Evolutionary conservation across 2,329 filamentous ascomycete species (phyloP), one percentile per base, ranked within the genome.

Genomic region (Monosporascus sp.): DNA sequence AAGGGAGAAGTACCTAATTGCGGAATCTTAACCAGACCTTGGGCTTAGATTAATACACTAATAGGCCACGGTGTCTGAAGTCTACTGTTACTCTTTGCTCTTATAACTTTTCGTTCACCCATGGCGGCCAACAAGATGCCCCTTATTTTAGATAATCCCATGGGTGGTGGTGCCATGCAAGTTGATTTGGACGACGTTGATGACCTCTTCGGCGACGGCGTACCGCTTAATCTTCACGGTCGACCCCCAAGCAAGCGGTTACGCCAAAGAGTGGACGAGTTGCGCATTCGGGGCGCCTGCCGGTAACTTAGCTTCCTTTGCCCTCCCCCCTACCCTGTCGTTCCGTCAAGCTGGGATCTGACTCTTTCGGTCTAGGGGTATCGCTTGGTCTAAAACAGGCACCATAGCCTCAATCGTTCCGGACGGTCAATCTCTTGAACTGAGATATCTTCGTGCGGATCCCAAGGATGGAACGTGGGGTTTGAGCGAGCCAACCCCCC

Each of bases 381-480:
- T 97, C 51, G 85, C 88, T 31, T 97, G 93, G 92, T 96, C 93
- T 11, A 91, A 86, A 63, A 82, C 85, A 56, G 93, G 93, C 44
- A 90, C 87, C 55, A 89, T 97, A 60, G 92, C 92, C 27, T 87
- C 86, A 51, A 87, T 97, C 60, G 82, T 86, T 20, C 74, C 82
- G 17, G 87, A 92, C 70, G 88, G 89, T 27, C 79, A 80, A 48
- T 79, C 77, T 15, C 74, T 97, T 50, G 84, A 88, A 65, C 77
- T 96, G 46, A 84, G 86, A 54, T 86, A 89, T 65, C 77, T 96
- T 49, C 80, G 83, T 36, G 86, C 87, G 63, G 78, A 85, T 59
- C 79, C 85, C 1, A 78, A 84, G 14, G 81, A 87, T 70, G 89
- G 87, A 2, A 78, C 77, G 41, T 97, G 92, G 90, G 79, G 78